phyloP scores from a whole-genome alignment of 768 basidiomycete species.

The Mycena kentingensis region DNA sequence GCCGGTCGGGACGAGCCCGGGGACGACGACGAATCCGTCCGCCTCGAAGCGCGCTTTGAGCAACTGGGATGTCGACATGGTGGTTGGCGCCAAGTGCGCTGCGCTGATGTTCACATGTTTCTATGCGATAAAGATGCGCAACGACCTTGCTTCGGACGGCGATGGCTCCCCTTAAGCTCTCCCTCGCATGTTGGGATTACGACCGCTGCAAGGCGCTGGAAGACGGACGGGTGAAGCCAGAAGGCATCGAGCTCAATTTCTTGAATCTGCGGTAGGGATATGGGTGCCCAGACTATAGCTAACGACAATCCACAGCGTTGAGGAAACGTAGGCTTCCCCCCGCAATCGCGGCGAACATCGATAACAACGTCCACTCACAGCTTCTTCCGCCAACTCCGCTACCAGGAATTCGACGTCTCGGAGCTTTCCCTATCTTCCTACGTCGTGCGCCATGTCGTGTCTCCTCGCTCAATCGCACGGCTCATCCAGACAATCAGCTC shows the following conservation, averaged over 20 bases:
- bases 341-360: not conserved
- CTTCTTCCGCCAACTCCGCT: conserved; percentile 23
- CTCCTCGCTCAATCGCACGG: not conserved
- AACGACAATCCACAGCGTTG: conserved; percentile 1
- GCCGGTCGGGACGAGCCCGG: conserved; percentile 48
- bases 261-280: conserved; percentile 20
- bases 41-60: conserved; percentile 56
- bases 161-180: conserved; percentile 21
- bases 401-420: conserved; percentile 23
- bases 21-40: conserved; percentile 68
- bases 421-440: conserved; percentile 24
- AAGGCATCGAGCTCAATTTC: conserved; percentile 23
- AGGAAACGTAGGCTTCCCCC: conserved; percentile 15
- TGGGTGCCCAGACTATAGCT: not conserved
- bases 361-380: not conserved
- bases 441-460: conserved; percentile 8
- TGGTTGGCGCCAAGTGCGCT: too few species aligned
- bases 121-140: too few species aligned
- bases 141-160: not conserved
- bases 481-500: conserved; percentile 3
- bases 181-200: conserved; percentile 24
- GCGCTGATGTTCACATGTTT: too few species aligned
- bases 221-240: conserved; percentile 23
- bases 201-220: conserved; percentile 23
- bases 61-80: too few species aligned